Percentiles rank a stretch among this genome's conserved stretches.
These are phyloP conservation scores for Dissophora globulifera DNA, from an alignment of 192 early-diverging fungal species.

Conservation along the genomic window DNA sequence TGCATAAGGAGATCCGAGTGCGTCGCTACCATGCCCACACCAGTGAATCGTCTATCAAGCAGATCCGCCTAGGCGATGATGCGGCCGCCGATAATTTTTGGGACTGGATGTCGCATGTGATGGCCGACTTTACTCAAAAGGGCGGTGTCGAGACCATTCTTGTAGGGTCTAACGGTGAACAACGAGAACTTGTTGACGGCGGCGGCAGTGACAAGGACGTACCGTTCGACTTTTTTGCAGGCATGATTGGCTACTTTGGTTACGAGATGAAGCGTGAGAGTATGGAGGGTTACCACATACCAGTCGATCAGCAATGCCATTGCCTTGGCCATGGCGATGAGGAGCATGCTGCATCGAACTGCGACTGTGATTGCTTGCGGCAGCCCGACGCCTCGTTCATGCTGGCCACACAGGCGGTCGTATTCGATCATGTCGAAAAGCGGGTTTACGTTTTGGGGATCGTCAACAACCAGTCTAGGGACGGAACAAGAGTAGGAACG, in stretches of 20 bases:
- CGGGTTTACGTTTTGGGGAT: slow-evolving; percentile 54
- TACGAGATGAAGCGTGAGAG: slow-evolving; percentile 95
- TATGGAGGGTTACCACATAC: slow-evolving; percentile 60
- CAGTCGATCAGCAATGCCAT: slow-evolving; percentile 52
- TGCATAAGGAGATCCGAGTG: slow-evolving; percentile 33
- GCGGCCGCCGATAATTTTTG: slow-evolving; percentile 62
- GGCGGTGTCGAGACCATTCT: slow-evolving; percentile 19
- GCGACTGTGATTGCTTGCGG: slow-evolving; percentile 22
- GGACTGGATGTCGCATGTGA: slow-evolving; percentile 68
- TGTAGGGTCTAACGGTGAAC: slow-evolving; percentile 18
- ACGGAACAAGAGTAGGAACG: background rate
- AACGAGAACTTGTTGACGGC: slow-evolving; percentile 21
- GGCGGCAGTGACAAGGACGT: no score
- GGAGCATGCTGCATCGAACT: background rate
- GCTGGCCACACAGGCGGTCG: slow-evolving; percentile 80
- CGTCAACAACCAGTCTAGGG: slow-evolving; percentile 16
- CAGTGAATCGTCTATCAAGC: slow-evolving; percentile 10
- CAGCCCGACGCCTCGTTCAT: slow-evolving; percentile 81
- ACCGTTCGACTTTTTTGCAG: slow-evolving; percentile 77
- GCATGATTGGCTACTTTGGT: slow-evolving; percentile 90
- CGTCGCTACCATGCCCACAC: slow-evolving; percentile 14
- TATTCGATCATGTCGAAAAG: slow-evolving; percentile 70
- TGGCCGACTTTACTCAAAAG: slow-evolving; percentile 41
- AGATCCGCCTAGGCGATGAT: slow-evolving; percentile 19
- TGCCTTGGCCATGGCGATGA: slow-evolving; percentile 16